Evolutionary conservation across 192 early-diverging fungal species (phyloP), one percentile per base, ranked within the genome.

Genomic region (Tieghemiomyces parasiticus): DNA sequence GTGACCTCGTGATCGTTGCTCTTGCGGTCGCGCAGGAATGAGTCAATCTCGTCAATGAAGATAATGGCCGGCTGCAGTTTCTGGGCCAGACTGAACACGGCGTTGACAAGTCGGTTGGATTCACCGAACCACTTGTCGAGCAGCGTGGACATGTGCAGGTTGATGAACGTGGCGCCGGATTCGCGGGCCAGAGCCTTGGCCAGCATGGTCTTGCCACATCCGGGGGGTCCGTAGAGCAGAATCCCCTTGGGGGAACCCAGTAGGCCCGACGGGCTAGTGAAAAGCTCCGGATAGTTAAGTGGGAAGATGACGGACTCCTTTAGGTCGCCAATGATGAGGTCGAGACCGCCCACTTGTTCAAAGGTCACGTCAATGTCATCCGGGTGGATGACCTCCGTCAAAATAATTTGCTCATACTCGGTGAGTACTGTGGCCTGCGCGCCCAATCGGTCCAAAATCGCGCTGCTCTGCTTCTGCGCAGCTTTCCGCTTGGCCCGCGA

Each of bases 11-110:
- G 93, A 70, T 99, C 96, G 44, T 77, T 83, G 47, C 78, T 87
- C 64, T 77, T 67, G 44, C 93, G 80, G 48, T 96, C 93, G 26
- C 93, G 78, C 63, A 99, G 67, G 68, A 99, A 97, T 14, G 89
- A 89, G 68, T 99, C 96, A 54, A 99, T 97, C 67, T 99, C 96
- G 74, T 99, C 96, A 69, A 99, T 99, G 67, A 99, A 99, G 25
- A 99, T 85, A 59, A 99, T 99, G 28, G 83, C 74, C 0, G 96
- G 96, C 65, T 95, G 83, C 38, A 99, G 77, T 73, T 99, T 99
- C 49, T 80, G 74, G 1, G 96, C 96, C 32, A 97, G 72, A 2
- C 90, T 85, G 65, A 99, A 99, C 38, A 99, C 74, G 0, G 89
- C 96, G 12, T 88, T 76, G 14, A 90, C 85, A 24, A 99, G 77